Base-by-base conservation (phyloP, 2,329 filamentous ascomycete species). In the Trichoderma harzianum region DNA sequence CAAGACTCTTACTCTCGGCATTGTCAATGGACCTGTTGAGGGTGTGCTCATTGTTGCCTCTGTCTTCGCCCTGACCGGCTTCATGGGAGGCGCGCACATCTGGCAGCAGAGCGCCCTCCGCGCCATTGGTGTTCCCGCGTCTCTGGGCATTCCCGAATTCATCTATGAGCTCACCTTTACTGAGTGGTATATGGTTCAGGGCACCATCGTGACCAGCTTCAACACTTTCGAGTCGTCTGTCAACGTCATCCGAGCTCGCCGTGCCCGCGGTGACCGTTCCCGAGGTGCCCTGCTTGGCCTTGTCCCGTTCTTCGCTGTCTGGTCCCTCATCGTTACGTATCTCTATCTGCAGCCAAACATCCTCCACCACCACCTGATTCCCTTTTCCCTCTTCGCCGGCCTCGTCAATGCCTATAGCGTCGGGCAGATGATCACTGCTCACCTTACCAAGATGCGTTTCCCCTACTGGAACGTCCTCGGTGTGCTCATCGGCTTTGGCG, bases 381-480 rank as follows among this genome's bases (percentile, higher is more conserved):
- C 96, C 1, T 98, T 99, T 81, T 87, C 92, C 74, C 86, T 98
- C 80, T 98, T 96, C 80, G 92, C 92, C 55, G 95, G 95, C 70
- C 85, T 98, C 71, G 87, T 97, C 79, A 98, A 98, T 80, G 95
- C 96, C 73, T 98, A 98, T 84, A 93, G 92, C 66, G 95, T 98
- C 71, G 95, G 95, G 7, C 92, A 95, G 80, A 98, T 98, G 85
- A 98, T 98, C 82, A 94, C 93, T 57, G 95, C 95, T 0, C 96
- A 99, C 82, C 86, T 99, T 24, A 94, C 95, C 73, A 93, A 95
- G 82, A 88, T 93, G 55, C 87, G 88, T 14, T 99, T 98, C 84
- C 96, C 96, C 7, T 97, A 95, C 86, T 90, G 91, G 82, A 98
- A 98, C 81, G 89, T 98, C 21, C 86, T 98, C 62, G 87, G 91